Conservation (phyloP, 768 basidiomycete genomes). For the Psilocybe subaeruginosa region DNA sequence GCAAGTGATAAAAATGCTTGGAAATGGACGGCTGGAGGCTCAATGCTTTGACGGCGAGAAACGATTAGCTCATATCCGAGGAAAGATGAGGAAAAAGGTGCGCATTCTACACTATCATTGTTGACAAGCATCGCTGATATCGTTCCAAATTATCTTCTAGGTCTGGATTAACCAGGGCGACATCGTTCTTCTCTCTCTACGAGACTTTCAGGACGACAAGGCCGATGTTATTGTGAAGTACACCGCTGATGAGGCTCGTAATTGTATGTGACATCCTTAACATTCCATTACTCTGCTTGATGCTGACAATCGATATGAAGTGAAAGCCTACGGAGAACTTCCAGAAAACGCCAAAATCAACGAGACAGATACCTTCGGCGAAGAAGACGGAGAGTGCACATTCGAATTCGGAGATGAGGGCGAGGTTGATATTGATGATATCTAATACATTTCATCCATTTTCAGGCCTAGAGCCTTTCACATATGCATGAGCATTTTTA, state of each 20-base stretch:
- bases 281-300: neutral
- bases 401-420: slow-evolving; percentile 92
- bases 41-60: slow-evolving; percentile 99
- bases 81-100: slow-evolving; percentile 99
- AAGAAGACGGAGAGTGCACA: slow-evolving; percentile 86
- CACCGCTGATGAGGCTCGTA: slow-evolving; percentile 93
- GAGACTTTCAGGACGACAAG: slow-evolving; percentile 99
- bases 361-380: slow-evolving; percentile 92
- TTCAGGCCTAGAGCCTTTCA: slow-evolving; percentile 15
- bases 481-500: slow-evolving; percentile 21
- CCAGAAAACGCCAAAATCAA: slow-evolving; percentile 97
- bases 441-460: slow-evolving; percentile 47
- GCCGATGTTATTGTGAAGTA: slow-evolving; percentile 99
- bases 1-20: slow-evolving; percentile 98
- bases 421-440: slow-evolving; percentile 90
- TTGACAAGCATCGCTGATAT: neutral
- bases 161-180: slow-evolving; percentile 99
- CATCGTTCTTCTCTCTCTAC: slow-evolving; percentile 90
- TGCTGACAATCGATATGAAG: slow-evolving; percentile 35
- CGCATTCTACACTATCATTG: slow-evolving; percentile 21
- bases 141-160: slow-evolving; percentile 40
- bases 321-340: slow-evolving; percentile 98
- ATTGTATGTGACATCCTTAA: slow-evolving; percentile 34
- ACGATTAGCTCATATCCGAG: slow-evolving; percentile 95
- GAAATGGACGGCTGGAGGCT: slow-evolving; percentile 95